A percentile compares a stretch with the other conserved stretches of the same genome.
Evolutionary conservation across 805 yeast genomes (phyloP).

Genomic region (Candida xyloterini): DNA sequence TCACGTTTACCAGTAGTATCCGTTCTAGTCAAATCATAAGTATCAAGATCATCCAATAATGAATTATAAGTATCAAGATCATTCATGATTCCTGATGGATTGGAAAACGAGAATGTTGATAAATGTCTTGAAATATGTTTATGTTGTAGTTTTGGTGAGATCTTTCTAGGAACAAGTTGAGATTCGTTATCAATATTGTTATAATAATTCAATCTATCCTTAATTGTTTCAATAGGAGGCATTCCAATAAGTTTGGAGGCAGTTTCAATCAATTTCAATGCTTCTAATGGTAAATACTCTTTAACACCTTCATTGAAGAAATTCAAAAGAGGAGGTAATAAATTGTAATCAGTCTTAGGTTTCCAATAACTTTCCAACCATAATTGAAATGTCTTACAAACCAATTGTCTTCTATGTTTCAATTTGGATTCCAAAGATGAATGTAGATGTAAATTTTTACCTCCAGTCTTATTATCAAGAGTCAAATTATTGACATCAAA

Average conservation of each 20-base stretch:
- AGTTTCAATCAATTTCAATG: slow-evolving; percentile 56
- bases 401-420: slow-evolving; percentile 61
- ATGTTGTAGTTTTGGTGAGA: slow-evolving; percentile 35
- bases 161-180: slow-evolving; percentile 55
- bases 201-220: slow-evolving; percentile 32
- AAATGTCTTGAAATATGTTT: slow-evolving; percentile 30
- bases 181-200: slow-evolving; percentile 34
- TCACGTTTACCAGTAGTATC: slow-evolving; percentile 19
- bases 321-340: slow-evolving; percentile 68
- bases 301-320: slow-evolving; percentile 77
- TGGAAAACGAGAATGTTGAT: slow-evolving; percentile 22
- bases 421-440: slow-evolving; percentile 43
- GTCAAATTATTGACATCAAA: slow-evolving; percentile 50
- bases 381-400: slow-evolving; percentile 64
- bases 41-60: slow-evolving; percentile 34
- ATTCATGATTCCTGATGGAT: slow-evolving; percentile 19
- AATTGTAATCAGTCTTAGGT: slow-evolving; percentile 52
- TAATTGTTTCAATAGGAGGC: slow-evolving; percentile 46
- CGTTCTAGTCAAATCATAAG: slow-evolving; percentile 27
- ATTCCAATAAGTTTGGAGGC: slow-evolving; percentile 58
- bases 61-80: slow-evolving; percentile 33
- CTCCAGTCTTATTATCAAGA: slow-evolving; percentile 23
- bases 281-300: slow-evolving; percentile 59
- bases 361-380: slow-evolving; percentile 96
- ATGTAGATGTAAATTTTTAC: slow-evolving; percentile 28